These are phyloP conservation scores for Phtheirospermum japonicum DNA, from an alignment of 257 asterid genomes.

Conservation along the genomic window DNA sequence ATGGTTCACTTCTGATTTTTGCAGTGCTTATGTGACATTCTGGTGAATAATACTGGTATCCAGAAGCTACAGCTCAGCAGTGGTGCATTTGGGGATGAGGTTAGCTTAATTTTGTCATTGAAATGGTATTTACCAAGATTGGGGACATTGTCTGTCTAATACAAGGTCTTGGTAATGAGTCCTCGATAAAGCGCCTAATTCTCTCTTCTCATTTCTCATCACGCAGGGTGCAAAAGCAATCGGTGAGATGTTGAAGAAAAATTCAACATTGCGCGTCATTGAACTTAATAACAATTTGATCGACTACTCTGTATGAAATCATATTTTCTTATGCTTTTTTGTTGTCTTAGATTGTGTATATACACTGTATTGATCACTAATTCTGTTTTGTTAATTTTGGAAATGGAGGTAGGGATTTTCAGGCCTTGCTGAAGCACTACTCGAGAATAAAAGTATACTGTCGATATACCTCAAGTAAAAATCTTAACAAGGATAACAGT, in stretches of 20 bases:
- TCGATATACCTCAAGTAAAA: conserved; percentile 78
- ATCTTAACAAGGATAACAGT: neutral
- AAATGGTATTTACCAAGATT: conserved; percentile 14
- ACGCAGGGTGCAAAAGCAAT: conserved; percentile 95
- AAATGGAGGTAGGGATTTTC: conserved; percentile 99
- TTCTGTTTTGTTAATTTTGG: conserved; percentile 44
- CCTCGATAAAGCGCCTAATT: conserved; percentile 9
- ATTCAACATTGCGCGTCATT: conserved; percentile 79
- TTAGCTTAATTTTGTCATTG: conserved; percentile 36
- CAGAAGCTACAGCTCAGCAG: conserved; percentile 89
- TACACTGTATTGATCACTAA: conserved; percentile 31
- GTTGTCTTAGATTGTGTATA: conserved; percentile 12
- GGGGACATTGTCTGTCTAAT: conserved; percentile 6
- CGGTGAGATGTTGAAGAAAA: conserved; percentile 92
- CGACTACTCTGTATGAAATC: conserved; percentile 86
- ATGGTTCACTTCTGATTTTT: conserved; percentile 21
- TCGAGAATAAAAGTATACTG: conserved; percentile 70
- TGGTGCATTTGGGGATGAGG: conserved; percentile 90
- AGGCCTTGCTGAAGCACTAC: conserved; percentile 91
- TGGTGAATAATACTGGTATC: conserved; percentile 72
- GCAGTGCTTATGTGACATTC: conserved; percentile 69
- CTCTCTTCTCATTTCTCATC: conserved; percentile 17
- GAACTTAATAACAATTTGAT: conserved; percentile 88
- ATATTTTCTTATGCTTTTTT: conserved; percentile 20
- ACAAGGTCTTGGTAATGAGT: conserved; percentile 16